phyloP scores from a whole-genome alignment of 2,329 filamentous ascomycete species.

The Leptographium lundbergii region DNA sequence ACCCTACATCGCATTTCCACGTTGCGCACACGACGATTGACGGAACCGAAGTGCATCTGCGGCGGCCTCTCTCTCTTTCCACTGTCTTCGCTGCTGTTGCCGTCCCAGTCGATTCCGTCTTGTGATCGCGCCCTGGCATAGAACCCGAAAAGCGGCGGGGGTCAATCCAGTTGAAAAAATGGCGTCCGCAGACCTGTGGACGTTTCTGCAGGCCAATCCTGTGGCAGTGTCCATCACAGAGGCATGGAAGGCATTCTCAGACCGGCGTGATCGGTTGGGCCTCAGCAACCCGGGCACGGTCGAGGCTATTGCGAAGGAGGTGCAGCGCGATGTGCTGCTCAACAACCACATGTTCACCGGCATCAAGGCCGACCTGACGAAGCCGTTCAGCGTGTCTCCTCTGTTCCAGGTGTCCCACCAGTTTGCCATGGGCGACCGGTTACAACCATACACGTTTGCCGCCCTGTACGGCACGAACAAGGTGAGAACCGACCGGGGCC shows the following conservation, averaged over 20 bases:
- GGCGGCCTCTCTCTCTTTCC: no score
- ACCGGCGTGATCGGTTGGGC: slow-evolving; percentile 76
- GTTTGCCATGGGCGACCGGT: slow-evolving; percentile 84
- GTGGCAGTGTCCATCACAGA: slow-evolving; percentile 58
- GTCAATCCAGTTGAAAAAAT: slow-evolving; percentile 21
- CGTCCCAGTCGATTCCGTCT: background rate
- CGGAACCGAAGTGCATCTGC: background rate
- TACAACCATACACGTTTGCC: slow-evolving; percentile 91
- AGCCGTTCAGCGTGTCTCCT: slow-evolving; percentile 85
- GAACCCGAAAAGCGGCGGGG: background rate
- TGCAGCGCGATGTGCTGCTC: slow-evolving; percentile 90
- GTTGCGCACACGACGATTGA: background rate
- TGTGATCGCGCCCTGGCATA: background rate
- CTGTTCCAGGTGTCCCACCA: slow-evolving; percentile 97
- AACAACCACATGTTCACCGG: slow-evolving; percentile 96
- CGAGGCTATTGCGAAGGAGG: slow-evolving; percentile 74
- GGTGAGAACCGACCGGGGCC: slow-evolving; percentile 36
- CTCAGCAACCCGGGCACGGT: slow-evolving; percentile 86
- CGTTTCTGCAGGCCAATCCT: slow-evolving; percentile 63
- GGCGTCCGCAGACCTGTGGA: slow-evolving; percentile 39
- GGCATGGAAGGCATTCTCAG: slow-evolving; percentile 69
- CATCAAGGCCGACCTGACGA: slow-evolving; percentile 89
- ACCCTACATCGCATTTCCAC: background rate
- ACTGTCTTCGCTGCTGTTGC: background rate
- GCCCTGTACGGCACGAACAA: slow-evolving; percentile 87